Base-by-base conservation (phyloP, 2,329 filamentous ascomycete genomes). In the Colletotrichum sidae region DNA sequence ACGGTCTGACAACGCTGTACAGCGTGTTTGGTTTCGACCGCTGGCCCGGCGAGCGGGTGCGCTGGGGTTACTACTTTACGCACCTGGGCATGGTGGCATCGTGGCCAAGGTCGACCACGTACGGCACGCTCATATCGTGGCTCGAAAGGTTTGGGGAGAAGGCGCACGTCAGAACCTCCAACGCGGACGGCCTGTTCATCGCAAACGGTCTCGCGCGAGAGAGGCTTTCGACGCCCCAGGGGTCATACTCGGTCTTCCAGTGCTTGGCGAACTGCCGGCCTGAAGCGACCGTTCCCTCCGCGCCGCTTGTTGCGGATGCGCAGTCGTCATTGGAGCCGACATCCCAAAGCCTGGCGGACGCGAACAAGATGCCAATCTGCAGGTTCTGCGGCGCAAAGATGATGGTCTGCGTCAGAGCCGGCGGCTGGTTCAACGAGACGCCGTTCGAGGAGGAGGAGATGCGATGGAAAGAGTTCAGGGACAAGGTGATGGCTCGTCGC, bases 31-130 rank as follows among this genome's bases (percentile, higher is more conserved):
- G 74, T 3, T 76, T 72, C 64, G 37, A 53, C 2, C 62, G 53
- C 4, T 78, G 76, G 71, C 68, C 70, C 3, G 71, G 69, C 4
- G 71, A 73, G 15, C 65, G 62, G 35, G 71, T 72, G 7, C 72
- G 73, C 53, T 77, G 74, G 76, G 71, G 73, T 0, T 77, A 76
- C 52, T 76, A 72, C 60, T 76, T 77, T 64, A 71, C 71, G 0
- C 75, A 76, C 53, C 64, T 76, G 6, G 57, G 60, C 7, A 72
- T 76, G 69, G 66, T 73, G 7, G 65, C 65, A 12, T 65, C 55
- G 2, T 77, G 75, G 74, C 69, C 70, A 1, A 39, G 17, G 34
- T 76, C 72, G n/a, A 15, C 33, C 2, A 47, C 70, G 15, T 77
- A 73, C 38, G 39, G 47, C 8, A 55, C 12, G 10, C 59, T 69